Base-by-base conservation (phyloP, 108 stramenopile species). In the Nitzschia sp. region DNA sequence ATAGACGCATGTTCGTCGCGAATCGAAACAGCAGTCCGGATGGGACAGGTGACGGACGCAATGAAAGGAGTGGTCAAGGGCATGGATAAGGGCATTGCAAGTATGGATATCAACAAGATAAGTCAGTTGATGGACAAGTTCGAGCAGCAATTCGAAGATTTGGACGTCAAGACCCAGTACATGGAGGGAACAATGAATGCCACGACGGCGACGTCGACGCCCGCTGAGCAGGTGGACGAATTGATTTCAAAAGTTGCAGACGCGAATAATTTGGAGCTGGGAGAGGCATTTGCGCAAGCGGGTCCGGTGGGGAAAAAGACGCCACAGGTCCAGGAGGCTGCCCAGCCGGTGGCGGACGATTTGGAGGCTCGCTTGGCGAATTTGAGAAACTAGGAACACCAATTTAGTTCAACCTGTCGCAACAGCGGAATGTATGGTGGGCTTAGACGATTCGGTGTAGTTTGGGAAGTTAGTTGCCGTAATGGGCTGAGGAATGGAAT, bases 111-210 rank as follows among this genome's bases (percentile, higher is more conserved):
- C 26, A 92, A 96, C 49, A 90, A 97, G 79, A 96, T 99, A 54
- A 83, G 87, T 51, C 66, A 86, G 19, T 76, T 85, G 32, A 98
- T 97, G 96, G 96, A 97, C 66, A 89, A 96, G 67, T 99, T 99
- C 72, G 98, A 99, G 79, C 80, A 89, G 73, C 97, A 99, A 80
- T 99, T 99, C 73, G 99, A 98, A 77, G 97, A 97, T 82, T 82
- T 98, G 82, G 99, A 99, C 73, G 99, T 99, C 42, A 92, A 89
- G 68, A 84, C 91, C 46, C 84, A 85, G 28, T 96, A 95, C 72
- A 98, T 99, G 98, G 97, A 98, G 62, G 79, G 90, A 31, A 85
- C 97, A 48, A 98, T 99, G 94, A 91, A 95, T 79, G 83, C 85
- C 17, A 94, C 96, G n/a, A 97, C 99, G 1, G 93, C 97, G 29